phyloP scores from a whole-genome alignment of 1,139 yeast genomes.

The Barnettozyma hawaiiensis region DNA sequence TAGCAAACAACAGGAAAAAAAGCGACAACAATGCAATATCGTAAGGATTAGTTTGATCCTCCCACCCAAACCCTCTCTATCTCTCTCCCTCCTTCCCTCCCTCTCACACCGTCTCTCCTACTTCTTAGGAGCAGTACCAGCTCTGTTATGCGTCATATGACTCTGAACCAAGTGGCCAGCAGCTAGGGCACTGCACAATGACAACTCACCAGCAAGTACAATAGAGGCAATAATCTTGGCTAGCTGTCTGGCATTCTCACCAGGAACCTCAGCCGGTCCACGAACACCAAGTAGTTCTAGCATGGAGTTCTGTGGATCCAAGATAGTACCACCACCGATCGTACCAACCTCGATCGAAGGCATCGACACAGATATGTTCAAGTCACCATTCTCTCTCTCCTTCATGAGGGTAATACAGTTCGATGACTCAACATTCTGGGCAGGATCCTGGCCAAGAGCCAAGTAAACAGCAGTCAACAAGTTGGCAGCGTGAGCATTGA shows the following conservation, averaged over 20 bases:
- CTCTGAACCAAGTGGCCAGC: slow-evolving; percentile 98
- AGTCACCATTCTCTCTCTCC: slow-evolving; percentile 68
- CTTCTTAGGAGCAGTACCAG: slow-evolving; percentile 35
- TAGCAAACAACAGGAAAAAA: not conserved
- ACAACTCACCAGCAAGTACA: slow-evolving; percentile 93
- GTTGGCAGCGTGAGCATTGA: slow-evolving; percentile 97
- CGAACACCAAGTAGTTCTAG: slow-evolving; percentile 88
- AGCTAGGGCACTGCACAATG: slow-evolving; percentile 90
- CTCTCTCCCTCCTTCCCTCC: not conserved
- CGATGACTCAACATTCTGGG: slow-evolving; percentile 95
- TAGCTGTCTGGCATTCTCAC: slow-evolving; percentile 89
- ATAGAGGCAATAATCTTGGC: slow-evolving; percentile 95
- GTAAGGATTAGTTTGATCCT: not conserved
- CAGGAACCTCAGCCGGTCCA: slow-evolving; percentile 93
- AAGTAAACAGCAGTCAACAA: slow-evolving; percentile 87
- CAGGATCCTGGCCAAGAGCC: slow-evolving; percentile 98
- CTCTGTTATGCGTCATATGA: slow-evolving; percentile 95
- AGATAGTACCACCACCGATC: slow-evolving; percentile 97
- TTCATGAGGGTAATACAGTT: slow-evolving; percentile 96
- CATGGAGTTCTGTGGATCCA: slow-evolving; percentile 97
- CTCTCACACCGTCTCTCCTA: not conserved
- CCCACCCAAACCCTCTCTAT: not conserved
- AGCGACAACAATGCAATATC: not conserved
- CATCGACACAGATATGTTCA: slow-evolving; percentile 92
- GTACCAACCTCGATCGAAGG: slow-evolving; percentile 99